Evolutionary conservation across 176 grass and related monocot species (phyloP), one percentile per base, ranked within the genome.

Genomic region (Oryza rufipogon): DNA sequence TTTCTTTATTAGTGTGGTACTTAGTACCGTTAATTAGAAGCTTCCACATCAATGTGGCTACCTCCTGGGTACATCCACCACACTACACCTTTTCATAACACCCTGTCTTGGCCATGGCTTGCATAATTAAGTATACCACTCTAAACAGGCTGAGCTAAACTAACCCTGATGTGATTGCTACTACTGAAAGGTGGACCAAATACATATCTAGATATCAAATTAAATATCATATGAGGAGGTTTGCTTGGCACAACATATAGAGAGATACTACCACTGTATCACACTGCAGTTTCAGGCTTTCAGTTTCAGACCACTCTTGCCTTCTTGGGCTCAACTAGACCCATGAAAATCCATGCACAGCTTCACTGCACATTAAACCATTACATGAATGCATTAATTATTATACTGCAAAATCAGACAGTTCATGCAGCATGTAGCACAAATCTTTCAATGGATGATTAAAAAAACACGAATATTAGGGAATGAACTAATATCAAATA

Each of bases 21-120:
- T 15, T 14, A 32, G 65, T 32, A 30, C 65, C 28, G 41, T 47
- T 73, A 73, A 25, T 12, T 23, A 42, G n/a, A 45, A 46, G 41
- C 70, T 73, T 47, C n/a, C 10, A 73, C 42, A 73, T 28, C n/a
- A 30, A 47, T 41, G 22, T 30, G 61, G 39, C 60, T 47, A 34
- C 14, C 60, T 47, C 39, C 26, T 47, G 20, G 9, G 17, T 46
- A 34, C 64, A 80, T 23, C 65, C 51, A 45, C 54, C 49, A 16
- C 54, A 83, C 42, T 65, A 48, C 26, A 78, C 68, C 75, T 79
- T 83, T 73, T 73, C 17, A 88, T 12, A 56, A 79, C 86, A 83
- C 25, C 9, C 47, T 38, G 81, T 49, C 11, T 38, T 75, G 15
- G 20, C 19, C 15, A 28, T 75, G 15, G 20, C 19, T 63, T 7